Conservation (phyloP, 371 early-diverging fungal species). For the Mucor velutinosus region DNA sequence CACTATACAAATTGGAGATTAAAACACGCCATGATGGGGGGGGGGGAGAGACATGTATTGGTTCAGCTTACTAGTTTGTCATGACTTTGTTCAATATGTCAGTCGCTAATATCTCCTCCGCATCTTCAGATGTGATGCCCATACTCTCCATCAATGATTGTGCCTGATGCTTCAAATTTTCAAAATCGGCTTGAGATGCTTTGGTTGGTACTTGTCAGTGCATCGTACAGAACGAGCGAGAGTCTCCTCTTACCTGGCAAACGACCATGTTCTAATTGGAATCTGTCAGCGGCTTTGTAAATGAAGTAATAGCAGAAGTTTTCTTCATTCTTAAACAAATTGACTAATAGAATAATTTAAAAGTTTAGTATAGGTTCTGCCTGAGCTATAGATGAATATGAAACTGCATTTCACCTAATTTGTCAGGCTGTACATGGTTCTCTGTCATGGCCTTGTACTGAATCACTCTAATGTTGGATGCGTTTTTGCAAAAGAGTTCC, state of each 20-base stretch:
- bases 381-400: not conserved
- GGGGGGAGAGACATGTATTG: not conserved
- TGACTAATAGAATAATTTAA: conserved; percentile 30
- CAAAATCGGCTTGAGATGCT: conserved; percentile 36
- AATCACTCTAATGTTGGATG: conserved; percentile 66
- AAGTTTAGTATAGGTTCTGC: not conserved
- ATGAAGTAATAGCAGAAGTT: conserved; percentile 69
- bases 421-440: conserved; percentile 53
- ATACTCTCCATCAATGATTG: conserved; percentile 13
- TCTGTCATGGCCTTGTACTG: conserved; percentile 64
- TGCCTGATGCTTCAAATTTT: conserved; percentile 39
- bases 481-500: conserved; percentile 86
- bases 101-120: conserved; percentile 8
- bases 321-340: conserved; percentile 59
- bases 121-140: conserved; percentile 15
- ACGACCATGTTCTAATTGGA: conserved; percentile 55
- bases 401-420: conserved; percentile 45
- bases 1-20: conserved; percentile 41
- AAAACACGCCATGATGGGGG: not conserved
- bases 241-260: conserved; percentile 48
- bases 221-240: not conserved
- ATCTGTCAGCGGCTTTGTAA: conserved; percentile 76
- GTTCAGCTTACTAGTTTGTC: conserved; percentile 36
- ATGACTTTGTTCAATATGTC: conserved; percentile 26
- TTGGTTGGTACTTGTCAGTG: not conserved